phyloP scores from a whole-genome alignment of 352 stramenopile genomes.

The Phytophthora vignae region DNA sequence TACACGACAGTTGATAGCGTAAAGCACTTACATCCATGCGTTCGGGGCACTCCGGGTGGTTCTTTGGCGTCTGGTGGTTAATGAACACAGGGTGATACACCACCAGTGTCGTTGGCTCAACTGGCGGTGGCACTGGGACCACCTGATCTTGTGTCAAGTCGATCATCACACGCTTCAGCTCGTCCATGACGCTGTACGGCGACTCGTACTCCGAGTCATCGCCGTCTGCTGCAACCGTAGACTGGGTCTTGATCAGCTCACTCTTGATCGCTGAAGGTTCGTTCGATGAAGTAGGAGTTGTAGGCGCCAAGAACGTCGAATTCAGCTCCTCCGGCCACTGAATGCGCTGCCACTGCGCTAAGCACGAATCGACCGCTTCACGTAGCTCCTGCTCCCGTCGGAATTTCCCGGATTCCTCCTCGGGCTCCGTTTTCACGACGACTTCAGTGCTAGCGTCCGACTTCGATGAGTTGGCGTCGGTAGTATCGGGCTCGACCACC shows the following conservation, averaged over 20 bases:
- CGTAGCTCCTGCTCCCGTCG: slow-evolving; percentile 59
- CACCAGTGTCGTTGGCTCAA: slow-evolving; percentile 69
- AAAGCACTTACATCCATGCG: slow-evolving; percentile 74
- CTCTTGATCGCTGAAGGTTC: slow-evolving; percentile 37
- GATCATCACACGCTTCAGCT: slow-evolving; percentile 83
- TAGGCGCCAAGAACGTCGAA: slow-evolving; percentile 51
- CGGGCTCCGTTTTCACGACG: slow-evolving; percentile 26
- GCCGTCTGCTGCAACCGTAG: slow-evolving; percentile 21
- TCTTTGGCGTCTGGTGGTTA: slow-evolving; percentile 85
- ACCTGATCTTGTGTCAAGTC: slow-evolving; percentile 74
- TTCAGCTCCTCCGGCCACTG: slow-evolving; percentile 70
- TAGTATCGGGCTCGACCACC: neutral
- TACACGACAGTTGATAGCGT: neutral
- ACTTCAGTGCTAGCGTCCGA: slow-evolving; percentile 20
- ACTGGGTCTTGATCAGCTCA: slow-evolving; percentile 31
- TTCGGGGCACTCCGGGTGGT: slow-evolving; percentile 84
- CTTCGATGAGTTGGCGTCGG: neutral
- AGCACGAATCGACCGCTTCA: slow-evolving; percentile 54
- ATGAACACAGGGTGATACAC: slow-evolving; percentile 87
- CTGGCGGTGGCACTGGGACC: slow-evolving; percentile 20
- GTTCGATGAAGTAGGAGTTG: slow-evolving; percentile 9
- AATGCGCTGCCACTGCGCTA: slow-evolving; percentile 72
- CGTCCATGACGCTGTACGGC: slow-evolving; percentile 59
- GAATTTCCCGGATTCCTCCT: slow-evolving; percentile 45
- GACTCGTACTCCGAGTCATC: slow-evolving; percentile 22